Percentiles rank a stretch among this genome's conserved stretches.
Evolutionary conservation across 192 early-diverging fungal genomes (phyloP).

Genomic region (Chytriomyces sp.): DNA sequence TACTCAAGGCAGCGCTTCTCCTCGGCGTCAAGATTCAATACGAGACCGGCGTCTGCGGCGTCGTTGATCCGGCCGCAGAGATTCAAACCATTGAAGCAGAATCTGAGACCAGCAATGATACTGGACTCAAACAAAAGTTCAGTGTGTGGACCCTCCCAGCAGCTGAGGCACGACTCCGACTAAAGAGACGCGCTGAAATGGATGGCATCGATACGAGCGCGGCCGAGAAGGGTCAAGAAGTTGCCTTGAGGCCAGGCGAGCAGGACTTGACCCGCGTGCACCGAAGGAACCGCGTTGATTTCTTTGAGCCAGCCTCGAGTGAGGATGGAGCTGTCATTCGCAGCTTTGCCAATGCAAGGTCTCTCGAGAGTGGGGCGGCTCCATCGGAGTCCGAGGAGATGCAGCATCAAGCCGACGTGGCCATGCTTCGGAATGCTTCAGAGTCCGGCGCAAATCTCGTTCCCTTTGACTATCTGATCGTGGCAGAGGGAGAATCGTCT

Average conservation of each 20-base stretch:
- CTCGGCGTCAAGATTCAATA: conserved; percentile 40
- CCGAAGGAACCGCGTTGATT: conserved; percentile 41
- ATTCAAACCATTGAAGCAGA: background rate
- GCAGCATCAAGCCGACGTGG: conserved; percentile 9
- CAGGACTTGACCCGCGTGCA: conserved; percentile 32
- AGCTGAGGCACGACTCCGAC: conserved; percentile 20
- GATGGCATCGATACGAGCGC: background rate
- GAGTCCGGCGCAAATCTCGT: background rate
- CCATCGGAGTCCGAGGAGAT: background rate
- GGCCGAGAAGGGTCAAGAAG: conserved; percentile 23
- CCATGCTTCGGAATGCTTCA: background rate
- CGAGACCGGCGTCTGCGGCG: conserved; percentile 44
- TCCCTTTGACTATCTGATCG: conserved; percentile 45
- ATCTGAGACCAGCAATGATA: background rate
- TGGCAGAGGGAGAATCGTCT: conserved; percentile 54
- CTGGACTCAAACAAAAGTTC: conserved; percentile 1
- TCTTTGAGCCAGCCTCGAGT: conserved; percentile 38
- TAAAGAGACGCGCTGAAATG: conserved; percentile 30
- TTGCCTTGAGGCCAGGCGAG: conserved; percentile 40
- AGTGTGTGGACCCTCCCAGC: conserved; percentile 41
- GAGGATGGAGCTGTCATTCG: conserved; percentile 41
- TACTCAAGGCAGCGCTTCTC: conserved; percentile 47
- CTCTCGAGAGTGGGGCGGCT: background rate
- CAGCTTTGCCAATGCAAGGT: background rate
- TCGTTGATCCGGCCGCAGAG: conserved; percentile 36